Conservation (phyloP, 2,329 filamentous ascomycete genomes). For the Beauveria australis region DNA sequence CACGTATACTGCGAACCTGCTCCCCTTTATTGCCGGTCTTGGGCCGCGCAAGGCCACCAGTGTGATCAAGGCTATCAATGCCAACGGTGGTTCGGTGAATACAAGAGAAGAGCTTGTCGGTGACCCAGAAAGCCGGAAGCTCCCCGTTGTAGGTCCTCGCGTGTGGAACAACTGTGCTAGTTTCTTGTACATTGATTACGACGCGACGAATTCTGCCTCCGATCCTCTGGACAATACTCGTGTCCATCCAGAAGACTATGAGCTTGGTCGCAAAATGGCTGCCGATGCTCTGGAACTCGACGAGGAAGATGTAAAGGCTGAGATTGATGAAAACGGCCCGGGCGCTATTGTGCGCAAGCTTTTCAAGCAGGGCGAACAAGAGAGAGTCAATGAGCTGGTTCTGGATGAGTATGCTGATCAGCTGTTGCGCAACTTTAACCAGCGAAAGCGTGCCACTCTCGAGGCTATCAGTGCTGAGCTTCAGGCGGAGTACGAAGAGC, state of each 20-base stretch:
- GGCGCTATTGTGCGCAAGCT: conserved; percentile 89
- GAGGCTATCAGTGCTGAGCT: conserved; percentile 94
- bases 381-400: conserved; percentile 92
- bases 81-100: conserved; percentile 78
- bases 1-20: conserved; percentile 71
- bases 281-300: conserved; percentile 94
- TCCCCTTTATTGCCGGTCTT: conserved; percentile 85
- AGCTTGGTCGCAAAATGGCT: conserved; percentile 95
- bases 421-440: conserved; percentile 84
- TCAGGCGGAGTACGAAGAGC: conserved; percentile 86
- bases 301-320: conserved; percentile 94
- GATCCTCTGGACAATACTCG: conserved; percentile 95
- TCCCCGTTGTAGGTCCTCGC: conserved; percentile 75
- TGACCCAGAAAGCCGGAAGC: conserved; percentile 69
- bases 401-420: conserved; percentile 96
- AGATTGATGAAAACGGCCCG: conserved; percentile 81
- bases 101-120: conserved; percentile 84
- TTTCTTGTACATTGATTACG: conserved; percentile 85
- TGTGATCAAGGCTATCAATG: conserved; percentile 68
- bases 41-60: conserved; percentile 86
- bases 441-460: conserved; percentile 88
- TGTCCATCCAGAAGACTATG: conserved; percentile 97
- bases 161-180: conserved; percentile 97
- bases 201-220: conserved; percentile 69
- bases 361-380: conserved; percentile 88